These are phyloP conservation scores for Aquilaria agallochum DNA, from an alignment of 441 rosid species.

Conservation along the genomic window DNA sequence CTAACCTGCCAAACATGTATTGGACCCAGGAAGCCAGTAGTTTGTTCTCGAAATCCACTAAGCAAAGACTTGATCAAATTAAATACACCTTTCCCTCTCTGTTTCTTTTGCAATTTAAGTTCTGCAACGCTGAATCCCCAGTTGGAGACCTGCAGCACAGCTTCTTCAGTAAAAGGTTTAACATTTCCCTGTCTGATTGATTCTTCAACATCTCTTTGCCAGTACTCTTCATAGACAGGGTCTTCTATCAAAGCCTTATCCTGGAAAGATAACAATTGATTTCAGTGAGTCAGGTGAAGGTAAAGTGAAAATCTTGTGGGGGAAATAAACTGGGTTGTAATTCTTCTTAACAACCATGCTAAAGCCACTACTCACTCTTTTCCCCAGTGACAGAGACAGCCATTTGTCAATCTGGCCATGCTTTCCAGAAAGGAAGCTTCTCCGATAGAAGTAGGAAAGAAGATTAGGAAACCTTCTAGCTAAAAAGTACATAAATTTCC, in stretches of 20 bases:
- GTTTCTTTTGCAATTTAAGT: conserved; percentile 46
- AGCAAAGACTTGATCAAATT: conserved; percentile 42
- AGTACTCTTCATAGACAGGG: conserved; percentile 58
- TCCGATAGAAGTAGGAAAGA: conserved; percentile 46
- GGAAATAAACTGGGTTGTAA: too few species aligned
- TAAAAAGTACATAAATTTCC: conserved; percentile 57
- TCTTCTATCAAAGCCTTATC: conserved; percentile 60
- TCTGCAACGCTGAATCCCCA: conserved; percentile 73
- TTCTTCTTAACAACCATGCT: too few species aligned
- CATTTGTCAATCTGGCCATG: conserved; percentile 67
- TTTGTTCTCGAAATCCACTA: conserved; percentile 39
- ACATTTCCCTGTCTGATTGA: conserved; percentile 56
- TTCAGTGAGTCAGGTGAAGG: too few species aligned
- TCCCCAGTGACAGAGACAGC: conserved; percentile 55
- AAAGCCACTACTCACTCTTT: conserved; percentile 44
- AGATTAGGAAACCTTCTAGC: conserved; percentile 56
- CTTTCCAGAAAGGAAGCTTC: conserved; percentile 62
- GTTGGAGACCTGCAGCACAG: conserved; percentile 54
- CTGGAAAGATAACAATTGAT: conserved; percentile 24
- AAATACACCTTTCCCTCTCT: conserved; percentile 36
- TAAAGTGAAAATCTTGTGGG: too few species aligned
- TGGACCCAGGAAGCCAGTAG: conserved; percentile 63
- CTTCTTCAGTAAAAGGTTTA: conserved; percentile 64
- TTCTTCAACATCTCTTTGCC: conserved; percentile 82
- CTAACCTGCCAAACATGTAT: conserved; percentile 80